Evolutionary conservation across 2,329 filamentous ascomycete genomes (phyloP).

Genomic region (Stachybotrys chartarum): DNA sequence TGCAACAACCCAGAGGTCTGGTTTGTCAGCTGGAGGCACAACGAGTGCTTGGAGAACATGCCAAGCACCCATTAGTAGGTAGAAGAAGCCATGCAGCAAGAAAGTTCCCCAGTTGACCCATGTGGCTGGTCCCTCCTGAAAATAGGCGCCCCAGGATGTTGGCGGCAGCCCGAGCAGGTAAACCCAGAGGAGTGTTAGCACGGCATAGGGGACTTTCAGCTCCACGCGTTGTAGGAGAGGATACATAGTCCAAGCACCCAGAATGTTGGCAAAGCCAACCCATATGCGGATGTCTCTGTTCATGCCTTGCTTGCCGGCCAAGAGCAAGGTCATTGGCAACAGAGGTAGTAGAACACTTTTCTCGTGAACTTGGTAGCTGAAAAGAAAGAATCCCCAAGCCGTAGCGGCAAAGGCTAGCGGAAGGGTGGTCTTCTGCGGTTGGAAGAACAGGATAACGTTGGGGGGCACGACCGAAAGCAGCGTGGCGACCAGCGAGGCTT

Average conservation of each 20-base stretch:
- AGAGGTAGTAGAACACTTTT: conserved; percentile 92
- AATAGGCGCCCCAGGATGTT: conserved; percentile 62
- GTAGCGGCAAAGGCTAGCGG: conserved; percentile 76
- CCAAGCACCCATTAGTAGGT: conserved; percentile 71
- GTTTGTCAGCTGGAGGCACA: conserved; percentile 64
- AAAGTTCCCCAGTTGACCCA: conserved; percentile 46
- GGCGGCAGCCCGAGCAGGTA: conserved; percentile 86
- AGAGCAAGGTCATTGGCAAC: conserved; percentile 83
- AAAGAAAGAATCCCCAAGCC: conserved; percentile 95
- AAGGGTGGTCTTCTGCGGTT: conserved; percentile 68
- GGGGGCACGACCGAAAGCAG: conserved; percentile 70
- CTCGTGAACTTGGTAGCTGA: conserved; percentile 97
- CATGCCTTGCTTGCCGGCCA: conserved; percentile 72
- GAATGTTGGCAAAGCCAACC: conserved; percentile 92
- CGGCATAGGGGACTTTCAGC: conserved; percentile 74
- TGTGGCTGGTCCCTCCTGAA: conserved; percentile 34
- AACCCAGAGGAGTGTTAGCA: conserved; percentile 81
- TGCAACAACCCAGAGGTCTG: conserved; percentile 88
- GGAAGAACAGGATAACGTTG: conserved; percentile 71
- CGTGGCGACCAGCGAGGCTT: conserved; percentile 67
- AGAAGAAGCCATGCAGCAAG: conserved; percentile 69
- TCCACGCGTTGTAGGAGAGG: conserved; percentile 82
- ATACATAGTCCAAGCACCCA: conserved; percentile 90
- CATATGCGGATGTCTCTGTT: conserved; percentile 72
- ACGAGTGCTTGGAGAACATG: conserved; percentile 68